Percentiles rank a stretch among this genome's conserved stretches.
Evolutionary conservation across 805 yeast genomes (phyloP).

Genomic region (Zygoascus tannicola): DNA sequence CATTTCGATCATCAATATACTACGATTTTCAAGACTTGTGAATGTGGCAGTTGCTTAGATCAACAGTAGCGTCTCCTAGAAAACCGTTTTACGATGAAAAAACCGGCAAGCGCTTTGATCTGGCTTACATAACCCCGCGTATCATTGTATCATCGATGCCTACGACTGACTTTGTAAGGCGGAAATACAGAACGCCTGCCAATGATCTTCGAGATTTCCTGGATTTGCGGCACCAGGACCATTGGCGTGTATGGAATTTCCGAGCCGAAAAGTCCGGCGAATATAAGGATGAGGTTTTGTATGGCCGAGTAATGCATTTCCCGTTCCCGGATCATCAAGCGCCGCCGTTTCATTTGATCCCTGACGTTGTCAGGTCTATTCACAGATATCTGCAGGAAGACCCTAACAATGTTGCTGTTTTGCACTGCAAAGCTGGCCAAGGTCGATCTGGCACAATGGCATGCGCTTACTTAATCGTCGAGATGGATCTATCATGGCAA

Average conservation of each 20-base stretch:
- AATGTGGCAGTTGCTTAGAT: conserved; percentile 22
- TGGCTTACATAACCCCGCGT: conserved; percentile 56
- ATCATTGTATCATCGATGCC: conserved; percentile 76
- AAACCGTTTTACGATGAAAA: conserved; percentile 22
- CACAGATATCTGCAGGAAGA: conserved; percentile 31
- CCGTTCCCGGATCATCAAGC: conserved; percentile 77
- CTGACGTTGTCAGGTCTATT: conserved; percentile 38
- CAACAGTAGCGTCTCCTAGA: conserved; percentile 26
- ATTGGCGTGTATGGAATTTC: conserved; percentile 72
- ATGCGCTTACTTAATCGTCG: conserved; percentile 59
- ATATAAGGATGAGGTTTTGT: conserved; percentile 32
- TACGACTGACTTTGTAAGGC: conserved; percentile 33
- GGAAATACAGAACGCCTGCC: conserved; percentile 45
- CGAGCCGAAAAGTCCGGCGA: conserved; percentile 45
- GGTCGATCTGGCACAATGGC: conserved; percentile 80
- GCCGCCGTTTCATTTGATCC: conserved; percentile 50
- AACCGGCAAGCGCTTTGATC: conserved; percentile 39
- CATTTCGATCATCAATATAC: too few species aligned
- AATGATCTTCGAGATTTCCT: conserved; percentile 42
- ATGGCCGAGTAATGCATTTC: conserved; percentile 29
- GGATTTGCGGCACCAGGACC: conserved; percentile 35
- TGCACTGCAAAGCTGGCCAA: conserved; percentile 88
- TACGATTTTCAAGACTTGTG: too few species aligned
- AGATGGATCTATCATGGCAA: conserved; percentile 30
- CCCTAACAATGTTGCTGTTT: conserved; percentile 44